A percentile compares a stretch with the other conserved stretches of the same genome.
These are phyloP conservation scores for Dinochytrium kinnereticum DNA, from an alignment of 371 early-diverging fungal genomes.

Conservation along the genomic window DNA sequence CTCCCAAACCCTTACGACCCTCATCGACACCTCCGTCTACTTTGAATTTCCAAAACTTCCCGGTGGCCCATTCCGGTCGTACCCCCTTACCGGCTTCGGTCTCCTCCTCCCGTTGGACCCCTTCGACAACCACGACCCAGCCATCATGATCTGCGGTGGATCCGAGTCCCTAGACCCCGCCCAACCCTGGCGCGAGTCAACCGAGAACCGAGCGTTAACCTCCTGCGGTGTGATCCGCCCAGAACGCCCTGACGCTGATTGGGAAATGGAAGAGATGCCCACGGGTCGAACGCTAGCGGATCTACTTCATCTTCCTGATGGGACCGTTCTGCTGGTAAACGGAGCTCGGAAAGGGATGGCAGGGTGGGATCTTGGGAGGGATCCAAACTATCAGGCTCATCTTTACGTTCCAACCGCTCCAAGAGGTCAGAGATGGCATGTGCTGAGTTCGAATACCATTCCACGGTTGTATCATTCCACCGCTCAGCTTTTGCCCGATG, in stretches of 20 bases:
- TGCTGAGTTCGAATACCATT: slow-evolving; percentile 56
- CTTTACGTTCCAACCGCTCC: slow-evolving; percentile 61
- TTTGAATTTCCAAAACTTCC: slow-evolving; percentile 20
- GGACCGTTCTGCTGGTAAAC: slow-evolving; percentile 64
- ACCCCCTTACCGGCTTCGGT: slow-evolving; percentile 66
- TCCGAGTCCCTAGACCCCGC: background rate
- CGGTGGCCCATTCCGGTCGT: slow-evolving; percentile 50
- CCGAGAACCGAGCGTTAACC: background rate
- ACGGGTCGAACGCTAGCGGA: slow-evolving; percentile 21
- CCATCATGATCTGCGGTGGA: slow-evolving; percentile 68
- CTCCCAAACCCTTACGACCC: background rate
- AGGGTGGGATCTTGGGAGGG: slow-evolving; percentile 50
- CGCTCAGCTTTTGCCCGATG: slow-evolving; percentile 66
- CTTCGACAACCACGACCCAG: slow-evolving; percentile 61
- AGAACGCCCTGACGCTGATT: slow-evolving; percentile 11
- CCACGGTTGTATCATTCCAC: slow-evolving; percentile 73
- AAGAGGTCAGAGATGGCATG: slow-evolving; percentile 26
- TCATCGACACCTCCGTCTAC: slow-evolving; percentile 17
- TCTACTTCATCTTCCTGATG: slow-evolving; percentile 51
- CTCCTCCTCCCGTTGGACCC: slow-evolving; percentile 66
- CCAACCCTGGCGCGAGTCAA: background rate
- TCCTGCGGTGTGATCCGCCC: slow-evolving; percentile 18
- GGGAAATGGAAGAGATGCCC: slow-evolving; percentile 8
- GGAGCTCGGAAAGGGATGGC: slow-evolving; percentile 67
- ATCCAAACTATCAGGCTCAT: slow-evolving; percentile 64